Conservation (phyloP, 805 yeast genomes). For the Hanseniaspora nectarophila region DNA sequence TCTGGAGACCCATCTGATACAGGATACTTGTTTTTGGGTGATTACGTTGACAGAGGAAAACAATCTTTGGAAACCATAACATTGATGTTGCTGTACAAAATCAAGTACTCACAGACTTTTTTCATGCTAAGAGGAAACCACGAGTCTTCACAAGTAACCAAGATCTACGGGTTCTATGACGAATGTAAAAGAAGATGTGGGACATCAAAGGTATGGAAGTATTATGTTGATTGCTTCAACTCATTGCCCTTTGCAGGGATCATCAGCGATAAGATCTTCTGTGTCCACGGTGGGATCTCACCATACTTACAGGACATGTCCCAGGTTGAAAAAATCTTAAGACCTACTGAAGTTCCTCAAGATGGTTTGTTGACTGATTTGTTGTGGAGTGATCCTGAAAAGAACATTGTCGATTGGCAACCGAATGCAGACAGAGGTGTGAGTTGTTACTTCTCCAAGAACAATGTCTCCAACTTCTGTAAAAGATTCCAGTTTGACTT, state of each 20-base stretch:
- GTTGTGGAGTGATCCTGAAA: constrained; percentile 74
- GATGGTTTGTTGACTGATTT: constrained; percentile 66
- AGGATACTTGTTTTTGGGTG: constrained; percentile 86
- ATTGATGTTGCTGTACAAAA: constrained; percentile 78
- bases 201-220: constrained; percentile 85
- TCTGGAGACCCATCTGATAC: constrained; percentile 96
- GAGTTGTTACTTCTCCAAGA: constrained; percentile 62
- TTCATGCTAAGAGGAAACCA: constrained; percentile 90
- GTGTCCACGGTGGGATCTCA: constrained; percentile 75
- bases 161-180: constrained; percentile 95
- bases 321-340: constrained; percentile 56
- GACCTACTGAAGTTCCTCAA: constrained; percentile 81
- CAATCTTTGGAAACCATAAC: constrained; percentile 88
- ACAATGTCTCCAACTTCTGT: constrained; percentile 59
- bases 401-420: constrained; percentile 50
- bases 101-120: constrained; percentile 92
- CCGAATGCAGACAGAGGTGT: constrained; percentile 73
- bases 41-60: constrained; percentile 95
- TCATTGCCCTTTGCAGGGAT: constrained; percentile 91
- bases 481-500: constrained; percentile 58
- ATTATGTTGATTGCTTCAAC: constrained; percentile 87
- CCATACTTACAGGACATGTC: constrained; percentile 54
- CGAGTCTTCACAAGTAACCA: constrained; percentile 92
- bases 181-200: constrained; percentile 85
- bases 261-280: constrained; percentile 88